These are phyloP conservation scores for Auricularia cornea DNA, from an alignment of 768 basidiomycete genomes.

Conservation along the genomic window DNA sequence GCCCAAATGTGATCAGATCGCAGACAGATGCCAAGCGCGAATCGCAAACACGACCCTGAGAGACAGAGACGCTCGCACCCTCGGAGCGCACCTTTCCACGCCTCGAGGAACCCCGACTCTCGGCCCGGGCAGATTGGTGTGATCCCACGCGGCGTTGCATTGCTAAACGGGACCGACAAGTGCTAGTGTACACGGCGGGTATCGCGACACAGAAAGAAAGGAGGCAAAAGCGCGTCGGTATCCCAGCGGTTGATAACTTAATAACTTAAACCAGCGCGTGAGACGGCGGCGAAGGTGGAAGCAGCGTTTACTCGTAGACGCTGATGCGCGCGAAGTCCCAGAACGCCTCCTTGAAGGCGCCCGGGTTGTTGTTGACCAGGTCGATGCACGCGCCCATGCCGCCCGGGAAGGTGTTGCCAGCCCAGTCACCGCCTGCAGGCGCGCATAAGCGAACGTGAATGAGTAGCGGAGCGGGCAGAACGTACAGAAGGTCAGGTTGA, in stretches of 20 bases:
- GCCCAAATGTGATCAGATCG: too few species aligned
- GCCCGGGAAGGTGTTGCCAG: conserved; percentile 14
- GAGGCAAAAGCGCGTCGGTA: not conserved
- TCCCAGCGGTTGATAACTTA: not conserved
- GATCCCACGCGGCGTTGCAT: too few species aligned
- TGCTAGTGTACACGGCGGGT: too few species aligned
- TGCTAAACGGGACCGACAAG: too few species aligned
- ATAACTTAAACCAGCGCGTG: not conserved
- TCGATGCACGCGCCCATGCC: conserved; percentile 3
- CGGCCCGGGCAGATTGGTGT: too few species aligned
- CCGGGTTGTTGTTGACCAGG: conserved; percentile 21
- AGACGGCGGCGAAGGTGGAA: not conserved
- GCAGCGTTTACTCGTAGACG: conserved; percentile 17
- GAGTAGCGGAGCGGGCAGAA: not conserved
- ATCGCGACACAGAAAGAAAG: too few species aligned
- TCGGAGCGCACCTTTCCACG: too few species aligned
- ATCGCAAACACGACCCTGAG: too few species aligned
- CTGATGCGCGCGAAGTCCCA: conserved; percentile 23
- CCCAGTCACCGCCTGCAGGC: conserved; percentile 22
- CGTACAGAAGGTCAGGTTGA: conserved; percentile 27
- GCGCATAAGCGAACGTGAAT: not conserved
- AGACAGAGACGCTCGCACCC: too few species aligned
- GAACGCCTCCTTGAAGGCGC: conserved; percentile 24
- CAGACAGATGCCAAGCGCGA: too few species aligned
- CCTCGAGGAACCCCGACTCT: too few species aligned